Evolutionary conservation across 768 basidiomycete genomes (phyloP).

Genomic region (Suillus placidus): DNA sequence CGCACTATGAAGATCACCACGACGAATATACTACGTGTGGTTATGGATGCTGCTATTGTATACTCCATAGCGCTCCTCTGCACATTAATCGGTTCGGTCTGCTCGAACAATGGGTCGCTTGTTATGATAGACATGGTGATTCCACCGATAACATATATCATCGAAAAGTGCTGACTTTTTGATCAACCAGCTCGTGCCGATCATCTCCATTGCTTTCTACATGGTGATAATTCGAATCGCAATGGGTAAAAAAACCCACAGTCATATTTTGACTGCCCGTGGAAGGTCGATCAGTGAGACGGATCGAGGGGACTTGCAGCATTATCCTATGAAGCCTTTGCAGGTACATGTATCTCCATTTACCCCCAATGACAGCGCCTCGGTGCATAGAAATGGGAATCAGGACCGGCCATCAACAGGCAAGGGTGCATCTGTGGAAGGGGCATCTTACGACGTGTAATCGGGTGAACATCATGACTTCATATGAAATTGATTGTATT

Average conservation of each 20-base stretch:
- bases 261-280: neutral
- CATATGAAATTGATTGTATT: too few relatives aligned
- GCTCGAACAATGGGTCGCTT: slow-evolving; percentile 34
- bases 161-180: neutral
- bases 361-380: too few relatives aligned
- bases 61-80: slow-evolving; percentile 40
- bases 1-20: neutral
- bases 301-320: neutral
- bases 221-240: slow-evolving; percentile 46
- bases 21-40: slow-evolving; percentile 29
- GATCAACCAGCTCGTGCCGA: slow-evolving; percentile 35
- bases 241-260: neutral
- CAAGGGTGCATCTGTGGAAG: too few relatives aligned
- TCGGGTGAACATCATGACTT: too few relatives aligned
- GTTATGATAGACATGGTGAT: slow-evolving; percentile 41
- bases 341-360: too few relatives aligned
- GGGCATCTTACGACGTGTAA: too few relatives aligned
- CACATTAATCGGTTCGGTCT: slow-evolving; percentile 33
- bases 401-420: too few relatives aligned
- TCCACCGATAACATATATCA: neutral
- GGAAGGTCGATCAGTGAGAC: neutral
- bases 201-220: slow-evolving; percentile 46
- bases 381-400: too few relatives aligned
- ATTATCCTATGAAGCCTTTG: too few relatives aligned
- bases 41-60: slow-evolving; percentile 41